Evolutionary conservation across 129 eudicot genomes (phyloP).

Genomic region (Tanacetum coccineum): DNA sequence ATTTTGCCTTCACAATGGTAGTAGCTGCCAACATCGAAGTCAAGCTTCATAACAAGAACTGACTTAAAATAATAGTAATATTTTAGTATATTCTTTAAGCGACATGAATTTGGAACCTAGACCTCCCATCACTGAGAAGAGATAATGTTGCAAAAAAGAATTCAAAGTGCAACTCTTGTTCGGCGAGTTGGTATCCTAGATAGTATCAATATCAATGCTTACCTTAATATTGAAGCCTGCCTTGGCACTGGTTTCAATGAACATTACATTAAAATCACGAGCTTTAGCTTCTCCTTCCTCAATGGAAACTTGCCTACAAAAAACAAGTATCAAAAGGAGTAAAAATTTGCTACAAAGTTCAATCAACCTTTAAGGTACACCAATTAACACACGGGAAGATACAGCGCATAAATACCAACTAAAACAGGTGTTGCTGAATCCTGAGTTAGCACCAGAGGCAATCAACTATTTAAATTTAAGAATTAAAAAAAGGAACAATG

Average conservation of each 20-base stretch:
- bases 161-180: background rate
- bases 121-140: background rate
- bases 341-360: background rate
- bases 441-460: background rate
- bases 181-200: background rate
- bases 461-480: background rate
- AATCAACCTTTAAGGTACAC: no score
- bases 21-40: no score
- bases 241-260: slow-evolving; percentile 87
- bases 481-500: background rate
- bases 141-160: background rate
- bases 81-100: no score
- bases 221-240: slow-evolving; percentile 89
- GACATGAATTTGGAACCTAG: no score
- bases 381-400: no score
- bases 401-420: no score
- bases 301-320: slow-evolving; percentile 71
- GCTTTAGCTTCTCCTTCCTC: slow-evolving; percentile 92
- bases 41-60: no score
- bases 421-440: no score
- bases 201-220: background rate
- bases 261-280: slow-evolving; percentile 61
- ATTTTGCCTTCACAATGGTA: no score
- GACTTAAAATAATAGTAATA: no score
- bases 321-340: slow-evolving; percentile 7